Conservation (phyloP, 441 rosid species). For the Jatropha multifida region DNA sequence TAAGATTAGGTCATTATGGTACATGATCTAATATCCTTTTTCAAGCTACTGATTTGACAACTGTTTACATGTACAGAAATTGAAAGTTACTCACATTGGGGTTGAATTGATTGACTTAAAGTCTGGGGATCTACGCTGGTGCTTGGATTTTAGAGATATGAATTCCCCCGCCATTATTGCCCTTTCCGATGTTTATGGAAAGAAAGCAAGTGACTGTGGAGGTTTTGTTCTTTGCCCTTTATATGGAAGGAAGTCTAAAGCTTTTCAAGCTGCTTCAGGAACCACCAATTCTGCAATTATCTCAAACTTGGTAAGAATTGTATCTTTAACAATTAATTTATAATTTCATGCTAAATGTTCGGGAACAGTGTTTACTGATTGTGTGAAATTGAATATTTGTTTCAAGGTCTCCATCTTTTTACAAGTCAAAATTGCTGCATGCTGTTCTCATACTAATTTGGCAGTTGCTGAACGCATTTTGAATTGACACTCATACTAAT, state of each 20-base stretch:
- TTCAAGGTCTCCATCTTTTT: not conserved
- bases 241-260: constrained; percentile 99
- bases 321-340: constrained; percentile 21
- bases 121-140: constrained; percentile 91
- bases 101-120: constrained; percentile 76
- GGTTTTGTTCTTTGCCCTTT: constrained; percentile 88
- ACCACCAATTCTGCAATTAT: constrained; percentile 80
- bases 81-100: constrained; percentile 84
- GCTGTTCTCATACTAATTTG: not conserved
- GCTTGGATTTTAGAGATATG: constrained; percentile 99
- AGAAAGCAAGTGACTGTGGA: constrained; percentile 62
- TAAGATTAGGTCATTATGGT: not conserved
- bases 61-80: constrained; percentile 51
- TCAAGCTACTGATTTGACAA: not conserved
- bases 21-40: not conserved
- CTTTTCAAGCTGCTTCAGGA: constrained; percentile 97
- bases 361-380: not conserved
- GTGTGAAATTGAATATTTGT: not conserved
- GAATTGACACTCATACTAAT: constrained; percentile 2
- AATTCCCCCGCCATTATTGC: constrained; percentile 80
- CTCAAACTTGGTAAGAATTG: constrained; percentile 69
- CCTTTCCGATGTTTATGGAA: constrained; percentile 75
- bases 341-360: not conserved
- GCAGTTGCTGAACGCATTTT: constrained; percentile 6
- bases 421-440: not conserved